phyloP scores from a whole-genome alignment of 2,329 filamentous ascomycete species.

The Trichoderma arundinaceum region DNA sequence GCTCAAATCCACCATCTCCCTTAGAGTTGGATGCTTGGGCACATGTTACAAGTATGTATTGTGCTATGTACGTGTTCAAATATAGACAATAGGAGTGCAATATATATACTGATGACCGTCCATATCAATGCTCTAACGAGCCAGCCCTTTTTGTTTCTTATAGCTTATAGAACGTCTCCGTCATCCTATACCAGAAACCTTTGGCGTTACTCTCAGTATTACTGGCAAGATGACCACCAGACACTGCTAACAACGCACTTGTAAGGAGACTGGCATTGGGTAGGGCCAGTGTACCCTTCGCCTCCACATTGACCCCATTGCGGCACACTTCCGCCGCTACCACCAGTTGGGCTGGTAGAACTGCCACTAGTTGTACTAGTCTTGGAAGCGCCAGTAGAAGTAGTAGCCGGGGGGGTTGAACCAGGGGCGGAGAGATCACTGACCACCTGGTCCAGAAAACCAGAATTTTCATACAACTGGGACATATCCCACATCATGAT shows the following conservation, averaged over 20 bases:
- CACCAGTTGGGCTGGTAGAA: slow-evolving; percentile 28
- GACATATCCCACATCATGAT: slow-evolving; percentile 73
- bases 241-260: slow-evolving; percentile 33
- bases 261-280: slow-evolving; percentile 36
- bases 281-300: slow-evolving; percentile 36
- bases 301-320: slow-evolving; percentile 40
- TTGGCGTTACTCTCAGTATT: background rate
- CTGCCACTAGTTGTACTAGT: background rate
- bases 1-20: no score
- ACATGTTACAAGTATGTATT: background rate
- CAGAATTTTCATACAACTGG: slow-evolving; percentile 62
- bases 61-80: slow-evolving; percentile 9
- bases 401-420: no score
- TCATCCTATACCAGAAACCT: no score
- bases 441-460: slow-evolving; percentile 57
- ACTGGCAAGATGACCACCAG: slow-evolving; percentile 38
- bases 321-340: slow-evolving; percentile 30
- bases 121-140: background rate
- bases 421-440: slow-evolving; percentile 39
- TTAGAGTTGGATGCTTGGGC: background rate
- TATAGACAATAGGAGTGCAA: slow-evolving; percentile 16
- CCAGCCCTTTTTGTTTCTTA: no score
- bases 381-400: no score
- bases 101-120: slow-evolving; percentile 3
- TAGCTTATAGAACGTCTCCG: no score